Evolutionary conservation across 1,139 yeast genomes (phyloP).

Genomic region (Meyerozyma guilliermondii): DNA sequence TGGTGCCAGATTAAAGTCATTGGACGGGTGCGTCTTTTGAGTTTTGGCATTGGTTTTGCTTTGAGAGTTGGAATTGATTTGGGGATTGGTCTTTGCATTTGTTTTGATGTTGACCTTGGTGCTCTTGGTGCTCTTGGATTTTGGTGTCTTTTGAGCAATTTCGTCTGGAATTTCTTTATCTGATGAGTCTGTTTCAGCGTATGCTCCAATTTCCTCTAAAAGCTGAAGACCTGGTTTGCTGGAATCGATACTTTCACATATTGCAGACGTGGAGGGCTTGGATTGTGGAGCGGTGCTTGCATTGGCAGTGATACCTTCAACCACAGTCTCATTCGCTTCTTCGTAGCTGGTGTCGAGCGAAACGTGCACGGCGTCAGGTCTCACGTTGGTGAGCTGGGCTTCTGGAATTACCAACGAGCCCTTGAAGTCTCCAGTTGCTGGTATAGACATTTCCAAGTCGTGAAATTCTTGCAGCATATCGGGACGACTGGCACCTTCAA

Average conservation of each 20-base stretch:
- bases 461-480: not conserved
- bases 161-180: conserved; percentile 21
- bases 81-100: not conserved
- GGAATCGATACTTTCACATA: not conserved
- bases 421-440: not conserved
- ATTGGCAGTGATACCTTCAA: not conserved
- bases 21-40: not conserved
- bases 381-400: not conserved
- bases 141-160: conserved; percentile 3
- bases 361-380: too few relatives aligned
- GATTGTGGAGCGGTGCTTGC: not conserved
- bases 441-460: not conserved
- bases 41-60: too few relatives aligned
- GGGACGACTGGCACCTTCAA: conserved; percentile 7
- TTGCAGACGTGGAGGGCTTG: not conserved
- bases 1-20: too few relatives aligned
- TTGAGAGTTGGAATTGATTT: too few relatives aligned
- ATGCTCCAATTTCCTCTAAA: not conserved
- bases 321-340: not conserved
- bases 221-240: not conserved
- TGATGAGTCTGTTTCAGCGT: not conserved
- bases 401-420: not conserved
- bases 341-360: not conserved
- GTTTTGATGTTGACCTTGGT: not conserved
- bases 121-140: conserved; percentile 12